These are phyloP conservation scores for Aspergillus mulundensis DNA, from an alignment of 495 filamentous ascomycete genomes.

Conservation along the genomic window DNA sequence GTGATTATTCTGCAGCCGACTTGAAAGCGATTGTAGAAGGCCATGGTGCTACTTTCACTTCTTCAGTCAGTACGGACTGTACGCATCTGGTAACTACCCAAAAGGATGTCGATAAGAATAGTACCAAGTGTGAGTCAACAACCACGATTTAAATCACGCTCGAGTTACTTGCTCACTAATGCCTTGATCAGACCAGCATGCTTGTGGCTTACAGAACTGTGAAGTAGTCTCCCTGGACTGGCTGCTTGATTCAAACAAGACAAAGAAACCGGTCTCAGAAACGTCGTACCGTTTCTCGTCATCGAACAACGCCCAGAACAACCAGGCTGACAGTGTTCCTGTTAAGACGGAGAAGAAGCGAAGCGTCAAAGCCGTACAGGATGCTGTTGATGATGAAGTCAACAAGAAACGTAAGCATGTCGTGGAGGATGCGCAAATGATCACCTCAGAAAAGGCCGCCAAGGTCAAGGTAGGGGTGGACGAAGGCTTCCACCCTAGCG, in stretches of 20 bases:
- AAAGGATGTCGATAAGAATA: conserved; percentile 48
- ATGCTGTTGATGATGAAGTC: conserved; percentile 17
- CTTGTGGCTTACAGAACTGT: conserved; percentile 39
- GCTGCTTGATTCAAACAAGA: conserved; percentile 51
- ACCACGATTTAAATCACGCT: not conserved
- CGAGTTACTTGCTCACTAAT: not conserved
- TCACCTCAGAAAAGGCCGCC: conserved; percentile 34
- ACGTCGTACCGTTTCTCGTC: conserved; percentile 30
- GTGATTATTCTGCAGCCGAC: conserved; percentile 24
- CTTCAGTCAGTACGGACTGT: conserved; percentile 42
- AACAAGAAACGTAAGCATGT: conserved; percentile 26
- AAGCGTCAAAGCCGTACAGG: conserved; percentile 12
- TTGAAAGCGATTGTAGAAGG: conserved; percentile 35
- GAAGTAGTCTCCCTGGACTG: conserved; percentile 60
- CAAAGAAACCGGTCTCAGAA: conserved; percentile 41
- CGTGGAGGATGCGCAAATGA: conserved; percentile 43
- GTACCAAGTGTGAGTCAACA: conserved; percentile 33
- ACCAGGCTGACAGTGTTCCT: not conserved
- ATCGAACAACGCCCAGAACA: not conserved
- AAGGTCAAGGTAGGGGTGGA: conserved; percentile 48
- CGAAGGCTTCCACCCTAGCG: conserved; percentile 32
- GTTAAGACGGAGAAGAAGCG: conserved; percentile 15
- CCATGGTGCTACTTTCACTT: conserved; percentile 47
- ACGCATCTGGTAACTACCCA: conserved; percentile 60
- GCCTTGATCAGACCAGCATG: conserved; percentile 43